These are phyloP conservation scores for Fusarium poae DNA, from an alignment of 2,329 filamentous ascomycete species.

Conservation along the genomic window DNA sequence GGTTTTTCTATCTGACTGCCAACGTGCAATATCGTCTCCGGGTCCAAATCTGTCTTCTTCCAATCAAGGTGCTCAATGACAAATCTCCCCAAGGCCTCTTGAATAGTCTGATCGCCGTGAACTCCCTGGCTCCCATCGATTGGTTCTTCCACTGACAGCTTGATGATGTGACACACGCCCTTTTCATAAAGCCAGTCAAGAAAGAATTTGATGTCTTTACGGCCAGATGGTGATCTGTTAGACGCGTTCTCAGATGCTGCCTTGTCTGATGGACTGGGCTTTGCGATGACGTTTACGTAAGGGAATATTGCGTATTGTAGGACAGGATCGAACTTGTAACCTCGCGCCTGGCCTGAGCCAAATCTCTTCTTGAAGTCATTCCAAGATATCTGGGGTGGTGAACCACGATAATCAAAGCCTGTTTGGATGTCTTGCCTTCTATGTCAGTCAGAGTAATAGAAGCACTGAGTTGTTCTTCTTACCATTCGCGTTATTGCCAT, in stretches of 20 bases:
- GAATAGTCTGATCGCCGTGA: slow-evolving; percentile 2
- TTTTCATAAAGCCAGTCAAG: slow-evolving; percentile 4
- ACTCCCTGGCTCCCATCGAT: not conserved
- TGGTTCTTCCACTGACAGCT: not conserved
- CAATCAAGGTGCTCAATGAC: slow-evolving; percentile 4
- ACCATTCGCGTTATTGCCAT: slow-evolving; percentile 8
- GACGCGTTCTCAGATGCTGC: too few species aligned
- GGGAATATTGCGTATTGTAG: slow-evolving; percentile 7
- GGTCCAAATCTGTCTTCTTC: slow-evolving; percentile 5
- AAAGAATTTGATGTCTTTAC: slow-evolving; percentile 5
- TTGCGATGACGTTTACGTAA: not conserved
- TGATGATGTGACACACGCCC: slow-evolving; percentile 6
- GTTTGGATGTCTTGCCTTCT: not conserved
- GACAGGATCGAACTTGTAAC: not conserved
- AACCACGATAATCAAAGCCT: not conserved
- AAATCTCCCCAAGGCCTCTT: not conserved
- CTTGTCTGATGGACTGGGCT: too few species aligned
- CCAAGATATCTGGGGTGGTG: not conserved
- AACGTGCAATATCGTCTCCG: not conserved
- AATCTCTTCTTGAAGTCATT: slow-evolving; percentile 1
- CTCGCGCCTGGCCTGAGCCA: not conserved
- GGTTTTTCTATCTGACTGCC: not conserved
- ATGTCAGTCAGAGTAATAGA: too few species aligned
- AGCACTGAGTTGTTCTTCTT: too few species aligned
- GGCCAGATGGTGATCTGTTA: not conserved